Evolutionary conservation across 2,329 filamentous ascomycete genomes (phyloP).

Genomic region (Fonsecaea monophora): DNA sequence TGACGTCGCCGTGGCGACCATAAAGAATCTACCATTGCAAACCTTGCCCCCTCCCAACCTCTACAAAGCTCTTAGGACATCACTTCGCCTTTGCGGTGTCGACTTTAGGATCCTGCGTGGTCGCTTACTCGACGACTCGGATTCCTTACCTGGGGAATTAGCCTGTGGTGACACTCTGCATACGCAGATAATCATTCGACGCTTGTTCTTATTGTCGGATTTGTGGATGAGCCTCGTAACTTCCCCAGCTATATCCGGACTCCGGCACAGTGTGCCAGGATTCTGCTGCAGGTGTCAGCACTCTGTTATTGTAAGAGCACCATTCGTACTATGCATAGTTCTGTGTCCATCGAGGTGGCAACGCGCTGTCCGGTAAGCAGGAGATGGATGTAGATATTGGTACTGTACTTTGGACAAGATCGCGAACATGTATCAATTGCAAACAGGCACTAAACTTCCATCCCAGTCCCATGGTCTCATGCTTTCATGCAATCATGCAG

Average conservation of each 20-base stretch:
- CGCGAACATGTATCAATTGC: conserved; percentile 24
- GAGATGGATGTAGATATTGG: background rate
- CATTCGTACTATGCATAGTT: background rate
- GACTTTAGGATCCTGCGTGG: background rate
- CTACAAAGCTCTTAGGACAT: too few relatives aligned
- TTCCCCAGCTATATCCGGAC: conserved; percentile 3
- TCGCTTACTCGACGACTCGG: conserved; percentile 26
- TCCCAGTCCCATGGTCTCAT: conserved; percentile 25
- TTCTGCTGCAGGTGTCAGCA: conserved; percentile 17
- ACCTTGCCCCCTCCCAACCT: background rate
- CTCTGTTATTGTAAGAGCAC: conserved; percentile 10
- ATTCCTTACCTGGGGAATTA: conserved; percentile 9
- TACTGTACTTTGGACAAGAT: background rate
- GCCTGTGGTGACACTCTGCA: background rate
- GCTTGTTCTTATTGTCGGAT: background rate
- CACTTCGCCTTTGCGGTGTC: background rate
- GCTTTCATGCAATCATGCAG: conserved; percentile 30
- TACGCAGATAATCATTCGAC: conserved; percentile 11
- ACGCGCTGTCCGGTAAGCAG: background rate
- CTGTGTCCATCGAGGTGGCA: background rate
- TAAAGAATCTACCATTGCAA: conserved; percentile 6
- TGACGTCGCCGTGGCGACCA: conserved; percentile 12
- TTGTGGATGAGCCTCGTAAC: conserved; percentile 1
- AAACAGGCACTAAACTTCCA: conserved; percentile 23
- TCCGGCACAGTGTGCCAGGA: background rate